Base-by-base conservation (phyloP, 805 yeast genomes). In the Starmerella apis region DNA sequence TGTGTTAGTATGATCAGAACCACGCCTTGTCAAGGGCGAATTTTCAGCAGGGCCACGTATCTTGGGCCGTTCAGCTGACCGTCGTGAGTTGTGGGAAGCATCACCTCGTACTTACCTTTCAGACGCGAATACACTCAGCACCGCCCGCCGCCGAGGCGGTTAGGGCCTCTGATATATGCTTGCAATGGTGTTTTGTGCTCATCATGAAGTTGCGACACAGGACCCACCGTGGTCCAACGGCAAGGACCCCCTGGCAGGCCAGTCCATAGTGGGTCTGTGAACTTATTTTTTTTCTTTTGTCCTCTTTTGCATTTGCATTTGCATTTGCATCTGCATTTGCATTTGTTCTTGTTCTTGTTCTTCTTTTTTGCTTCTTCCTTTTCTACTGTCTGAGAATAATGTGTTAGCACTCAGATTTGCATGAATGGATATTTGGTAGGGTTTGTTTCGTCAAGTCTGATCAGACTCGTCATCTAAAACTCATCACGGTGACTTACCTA, bases 391-490 rank as follows among this genome's bases (percentile, higher is more conserved):
- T 27, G 7, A 14, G 27, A 31, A 31, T 8, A 19, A 25, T 11
- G 52, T 53, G 62, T 61, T 60, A 60, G 63, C 51, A 55, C 59
- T 77, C 81, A 86, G 95, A 73, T 72, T 75, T 66, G 96, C 96
- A 87, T 87, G 96, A 88, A 87, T 87, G 96, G 96, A 52, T 83
- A 74, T 65, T n/a, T 71, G 68, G 38, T 33, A 10, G 74, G 74
- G 77, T 69, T 61, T 60, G 72, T 75, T 77, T 86, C 95, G 79
- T 86, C 96, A 86, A 76, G 83, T 85, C 86, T 85, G 75, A 74
- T 87, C 94, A 79, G 96, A 87, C 96, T 87, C 96, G 96, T 87
- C 96, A 87, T 88, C 96, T 84, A 81, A 41, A 49, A 35, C 63
- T 76, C 80, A 69, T 75, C 79, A 73, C 62, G 45, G 61, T 53